A percentile compares a stretch with the other conserved stretches of the same genome.
phyloP scores from a whole-genome alignment of 306 rosid genomes.

The Quercus dentata region DNA sequence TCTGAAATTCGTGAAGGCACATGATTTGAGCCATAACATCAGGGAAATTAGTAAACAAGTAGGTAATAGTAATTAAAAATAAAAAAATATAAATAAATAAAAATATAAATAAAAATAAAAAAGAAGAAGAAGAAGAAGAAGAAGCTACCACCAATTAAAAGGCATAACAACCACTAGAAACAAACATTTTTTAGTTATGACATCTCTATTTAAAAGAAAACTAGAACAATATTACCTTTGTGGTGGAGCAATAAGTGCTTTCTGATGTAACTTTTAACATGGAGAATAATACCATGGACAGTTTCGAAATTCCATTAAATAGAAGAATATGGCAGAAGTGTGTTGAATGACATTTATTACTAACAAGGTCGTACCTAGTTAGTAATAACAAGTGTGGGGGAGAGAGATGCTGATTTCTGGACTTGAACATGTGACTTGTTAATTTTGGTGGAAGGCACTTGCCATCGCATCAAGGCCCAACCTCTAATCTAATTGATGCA shows the following conservation, averaged over 20 bases:
- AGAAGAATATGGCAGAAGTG: not conserved
- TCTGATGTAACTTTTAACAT: not conserved
- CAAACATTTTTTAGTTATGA: not conserved
- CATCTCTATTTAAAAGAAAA: not conserved
- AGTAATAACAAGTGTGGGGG: no score
- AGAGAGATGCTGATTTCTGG: no score
- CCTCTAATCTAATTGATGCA: no score
- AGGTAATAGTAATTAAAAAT: not conserved
- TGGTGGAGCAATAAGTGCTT: not conserved
- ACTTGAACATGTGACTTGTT: no score
- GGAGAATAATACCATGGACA: not conserved
- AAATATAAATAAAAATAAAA: not conserved
- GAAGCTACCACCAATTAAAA: not conserved
- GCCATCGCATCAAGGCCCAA: no score
- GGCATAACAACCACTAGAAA: not conserved
- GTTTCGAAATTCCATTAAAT: not conserved
- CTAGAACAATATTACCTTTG: not conserved
- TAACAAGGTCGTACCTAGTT: no score
- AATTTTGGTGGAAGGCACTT: no score
- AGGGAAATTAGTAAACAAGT: not conserved
- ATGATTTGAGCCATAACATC: conserved; percentile 3
- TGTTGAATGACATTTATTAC: not conserved
- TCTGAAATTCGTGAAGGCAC: conserved; percentile 52
- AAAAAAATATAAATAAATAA: not conserved
- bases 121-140: not conserved